Percentiles rank a stretch among this genome's conserved stretches.
Conservation (phyloP, 495 filamentous ascomycete genomes). For the Annulohypoxylon bovei region DNA sequence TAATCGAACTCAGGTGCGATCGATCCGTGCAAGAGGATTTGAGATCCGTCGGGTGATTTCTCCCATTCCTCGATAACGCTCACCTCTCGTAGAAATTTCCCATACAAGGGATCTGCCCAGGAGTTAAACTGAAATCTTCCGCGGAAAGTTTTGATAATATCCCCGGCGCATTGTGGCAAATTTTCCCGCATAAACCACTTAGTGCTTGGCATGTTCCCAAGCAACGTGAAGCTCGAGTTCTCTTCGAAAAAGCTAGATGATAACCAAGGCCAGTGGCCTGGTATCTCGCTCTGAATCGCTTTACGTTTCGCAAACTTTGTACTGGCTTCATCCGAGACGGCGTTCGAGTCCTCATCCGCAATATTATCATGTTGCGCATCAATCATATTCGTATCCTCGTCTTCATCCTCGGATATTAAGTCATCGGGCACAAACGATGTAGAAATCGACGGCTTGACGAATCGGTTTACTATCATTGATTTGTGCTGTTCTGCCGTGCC, state of each 20-base stretch:
- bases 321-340: not conserved
- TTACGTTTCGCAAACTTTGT: constrained; percentile 14
- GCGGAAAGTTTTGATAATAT: constrained; percentile 43
- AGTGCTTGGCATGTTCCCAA: constrained; percentile 47
- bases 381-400: constrained; percentile 12
- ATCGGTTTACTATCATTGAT: constrained; percentile 3
- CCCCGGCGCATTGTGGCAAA: constrained; percentile 47
- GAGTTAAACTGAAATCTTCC: constrained; percentile 33
- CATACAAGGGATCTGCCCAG: constrained; percentile 52
- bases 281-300: constrained; percentile 15
- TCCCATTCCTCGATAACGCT: constrained; percentile 55
- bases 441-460: constrained; percentile 26
- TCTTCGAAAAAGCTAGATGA: constrained; percentile 42
- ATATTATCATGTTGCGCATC: constrained; percentile 2
- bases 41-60: constrained; percentile 45
- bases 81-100: constrained; percentile 48
- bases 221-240: constrained; percentile 45
- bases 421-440: constrained; percentile 26
- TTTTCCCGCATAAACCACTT: constrained; percentile 45
- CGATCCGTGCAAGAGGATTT: constrained; percentile 39
- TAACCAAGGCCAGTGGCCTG: constrained; percentile 40
- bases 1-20: constrained; percentile 46
- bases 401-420: constrained; percentile 31
- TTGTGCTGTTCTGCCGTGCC: not conserved
- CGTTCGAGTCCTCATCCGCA: constrained; percentile 8